Evolutionary conservation across 2,329 filamentous ascomycete species (phyloP).

Genomic region (Aspergillus ochraceus): DNA sequence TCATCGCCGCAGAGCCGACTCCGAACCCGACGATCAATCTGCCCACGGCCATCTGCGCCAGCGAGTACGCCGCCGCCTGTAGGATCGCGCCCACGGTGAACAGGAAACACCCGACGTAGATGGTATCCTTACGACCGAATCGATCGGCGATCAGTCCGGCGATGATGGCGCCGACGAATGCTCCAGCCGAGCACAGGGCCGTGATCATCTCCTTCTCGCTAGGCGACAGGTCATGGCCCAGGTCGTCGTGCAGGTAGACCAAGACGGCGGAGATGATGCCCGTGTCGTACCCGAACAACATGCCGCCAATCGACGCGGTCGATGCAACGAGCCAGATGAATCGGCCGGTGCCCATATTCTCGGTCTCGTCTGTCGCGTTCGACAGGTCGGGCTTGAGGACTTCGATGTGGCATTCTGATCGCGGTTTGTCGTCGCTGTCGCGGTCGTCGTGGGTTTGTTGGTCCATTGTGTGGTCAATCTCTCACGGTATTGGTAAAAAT

Average conservation of each 20-base stretch:
- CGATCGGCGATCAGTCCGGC: slow-evolving; percentile 60
- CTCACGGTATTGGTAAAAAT: too few species aligned
- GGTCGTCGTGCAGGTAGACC: slow-evolving; percentile 31
- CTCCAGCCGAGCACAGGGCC: slow-evolving; percentile 51
- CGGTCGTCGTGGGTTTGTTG: too few species aligned
- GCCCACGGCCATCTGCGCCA: slow-evolving; percentile 48
- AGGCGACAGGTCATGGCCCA: slow-evolving; percentile 38
- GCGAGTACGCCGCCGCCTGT: slow-evolving; percentile 36
- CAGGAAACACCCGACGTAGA: slow-evolving; percentile 43
- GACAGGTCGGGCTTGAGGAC: too few species aligned
- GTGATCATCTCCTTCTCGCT: slow-evolving; percentile 53
- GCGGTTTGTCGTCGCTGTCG: too few species aligned
- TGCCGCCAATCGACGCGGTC: background rate
- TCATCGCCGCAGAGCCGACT: slow-evolving; percentile 50
- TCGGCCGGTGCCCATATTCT: too few species aligned
- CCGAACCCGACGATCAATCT: slow-evolving; percentile 52
- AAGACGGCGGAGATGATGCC: slow-evolving; percentile 48
- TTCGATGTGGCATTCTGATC: too few species aligned
- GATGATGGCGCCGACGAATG: slow-evolving; percentile 44
- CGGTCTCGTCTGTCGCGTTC: too few species aligned
- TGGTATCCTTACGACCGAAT: slow-evolving; percentile 42
- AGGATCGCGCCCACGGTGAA: slow-evolving; percentile 40
- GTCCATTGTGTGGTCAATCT: too few species aligned
- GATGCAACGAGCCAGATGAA: too few species aligned
- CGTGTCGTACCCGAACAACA: slow-evolving; percentile 45